Conservation (phyloP, 306 rosid genomes). For the Fragaria vesca region DNA sequence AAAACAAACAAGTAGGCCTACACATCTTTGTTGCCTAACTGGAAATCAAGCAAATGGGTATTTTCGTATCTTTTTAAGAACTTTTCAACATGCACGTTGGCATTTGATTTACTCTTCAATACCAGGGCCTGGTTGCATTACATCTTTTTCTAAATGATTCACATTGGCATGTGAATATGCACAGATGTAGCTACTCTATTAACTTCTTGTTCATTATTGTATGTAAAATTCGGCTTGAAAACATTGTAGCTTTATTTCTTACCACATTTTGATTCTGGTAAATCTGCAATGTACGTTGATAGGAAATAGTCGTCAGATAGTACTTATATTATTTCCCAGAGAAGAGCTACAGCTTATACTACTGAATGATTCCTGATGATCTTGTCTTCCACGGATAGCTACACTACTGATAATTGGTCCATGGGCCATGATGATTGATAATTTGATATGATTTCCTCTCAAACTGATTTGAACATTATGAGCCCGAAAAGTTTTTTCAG, state of each 20-base stretch:
- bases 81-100: neutral
- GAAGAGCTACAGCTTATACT: conserved; percentile 8
- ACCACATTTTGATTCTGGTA: neutral
- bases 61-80: neutral
- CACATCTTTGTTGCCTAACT: neutral
- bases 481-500: no score
- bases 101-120: conserved; percentile 4
- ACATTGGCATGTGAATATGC: neutral
- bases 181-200: neutral
- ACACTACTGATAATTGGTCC: conserved; percentile 4
- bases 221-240: neutral
- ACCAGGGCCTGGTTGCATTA: neutral
- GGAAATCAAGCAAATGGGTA: conserved; percentile 2
- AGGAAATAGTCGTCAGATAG: neutral
- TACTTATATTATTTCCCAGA: neutral
- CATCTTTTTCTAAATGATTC: neutral
- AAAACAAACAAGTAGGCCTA: neutral
- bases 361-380: conserved; percentile 3
- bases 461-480: neutral
- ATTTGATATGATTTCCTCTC: neutral
- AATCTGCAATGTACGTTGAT: neutral
- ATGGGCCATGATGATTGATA: conserved; percentile 1
- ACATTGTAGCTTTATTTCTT: neutral
- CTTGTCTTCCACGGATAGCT: conserved; percentile 1
- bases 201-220: neutral